Evolutionary conservation across 768 basidiomycete genomes (phyloP).

Genomic region (Kwoniella mangroviensis): DNA sequence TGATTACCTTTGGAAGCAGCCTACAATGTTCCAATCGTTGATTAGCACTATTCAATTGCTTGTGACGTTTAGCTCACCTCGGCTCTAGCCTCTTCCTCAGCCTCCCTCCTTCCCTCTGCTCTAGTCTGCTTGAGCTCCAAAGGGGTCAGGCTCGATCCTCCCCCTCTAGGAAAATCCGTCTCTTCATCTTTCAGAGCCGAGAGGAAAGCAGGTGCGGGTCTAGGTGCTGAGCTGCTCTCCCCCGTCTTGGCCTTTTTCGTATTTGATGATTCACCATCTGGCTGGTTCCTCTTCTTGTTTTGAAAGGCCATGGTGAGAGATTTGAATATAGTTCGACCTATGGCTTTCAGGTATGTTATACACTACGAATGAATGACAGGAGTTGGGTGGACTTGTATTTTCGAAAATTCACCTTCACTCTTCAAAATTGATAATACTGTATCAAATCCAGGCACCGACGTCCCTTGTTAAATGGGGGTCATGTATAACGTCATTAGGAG

Average conservation of each 20-base stretch:
- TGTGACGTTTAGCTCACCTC: constrained; percentile 30
- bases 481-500: no score
- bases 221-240: constrained; percentile 25
- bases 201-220: constrained; percentile 51
- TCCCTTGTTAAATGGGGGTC: no score
- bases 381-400: background rate
- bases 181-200: constrained; percentile 63
- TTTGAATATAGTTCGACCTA: background rate
- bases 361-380: background rate
- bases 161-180: constrained; percentile 93
- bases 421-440: no score
- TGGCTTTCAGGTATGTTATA: background rate
- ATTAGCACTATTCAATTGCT: constrained; percentile 9
- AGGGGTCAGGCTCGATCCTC: constrained; percentile 84
- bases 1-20: constrained; percentile 53
- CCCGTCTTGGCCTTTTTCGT: constrained; percentile 24
- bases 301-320: constrained; percentile 22
- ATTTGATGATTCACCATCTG: constrained; percentile 13
- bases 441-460: no score
- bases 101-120: constrained; percentile 83
- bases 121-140: constrained; percentile 84
- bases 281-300: constrained; percentile 21
- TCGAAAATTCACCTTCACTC: no score
- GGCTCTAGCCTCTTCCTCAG: constrained; percentile 70
- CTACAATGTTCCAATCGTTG: constrained; percentile 3